Percentiles rank a stretch among this genome's conserved stretches.
phyloP scores from a whole-genome alignment of 2,329 filamentous ascomycete species.

The Fusarium sterilihyphosum region DNA sequence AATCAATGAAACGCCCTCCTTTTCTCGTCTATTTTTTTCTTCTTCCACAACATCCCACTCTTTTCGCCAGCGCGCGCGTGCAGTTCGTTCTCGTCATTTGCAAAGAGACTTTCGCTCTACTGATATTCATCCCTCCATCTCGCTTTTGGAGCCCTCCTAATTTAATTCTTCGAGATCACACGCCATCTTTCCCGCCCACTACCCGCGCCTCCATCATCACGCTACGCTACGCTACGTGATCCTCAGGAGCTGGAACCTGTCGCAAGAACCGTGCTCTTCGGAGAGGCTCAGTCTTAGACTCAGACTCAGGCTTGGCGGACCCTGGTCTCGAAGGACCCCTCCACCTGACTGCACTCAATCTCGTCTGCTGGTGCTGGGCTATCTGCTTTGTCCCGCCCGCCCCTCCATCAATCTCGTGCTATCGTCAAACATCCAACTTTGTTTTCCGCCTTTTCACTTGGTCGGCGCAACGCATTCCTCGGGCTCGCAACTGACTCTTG shows the following conservation, averaged over 20 bases:
- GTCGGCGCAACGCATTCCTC: conserved; percentile 38
- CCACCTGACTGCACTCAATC: conserved; percentile 41
- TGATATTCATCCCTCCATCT: conserved; percentile 22
- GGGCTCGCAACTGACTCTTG: conserved; percentile 12
- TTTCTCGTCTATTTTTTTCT: conserved; percentile 21
- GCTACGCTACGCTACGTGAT: conserved; percentile 23
- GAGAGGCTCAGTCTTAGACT: conserved; percentile 18
- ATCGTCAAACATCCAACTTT: conserved; percentile 33
- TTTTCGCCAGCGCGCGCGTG: conserved; percentile 14
- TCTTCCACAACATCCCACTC: conserved; percentile 32
- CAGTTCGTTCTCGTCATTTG: background rate
- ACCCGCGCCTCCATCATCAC: conserved; percentile 43
- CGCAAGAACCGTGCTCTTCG: conserved; percentile 33
- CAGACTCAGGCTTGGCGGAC: conserved; percentile 20
- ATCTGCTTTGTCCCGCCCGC: conserved; percentile 31
- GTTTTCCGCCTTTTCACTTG: conserved; percentile 31
- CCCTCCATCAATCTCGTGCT: conserved; percentile 40
- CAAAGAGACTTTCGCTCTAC: conserved; percentile 2
- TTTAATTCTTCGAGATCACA: conserved; percentile 39
- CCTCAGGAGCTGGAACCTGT: conserved; percentile 10
- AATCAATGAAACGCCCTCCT: conserved; percentile 29
- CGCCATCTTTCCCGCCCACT: conserved; percentile 40
- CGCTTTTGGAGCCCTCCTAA: conserved; percentile 31
- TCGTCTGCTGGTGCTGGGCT: conserved; percentile 20
- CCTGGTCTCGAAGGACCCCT: conserved; percentile 34